These are phyloP conservation scores for Oenanthe javanica DNA, from an alignment of 140 eudicot genomes.

Conservation along the genomic window DNA sequence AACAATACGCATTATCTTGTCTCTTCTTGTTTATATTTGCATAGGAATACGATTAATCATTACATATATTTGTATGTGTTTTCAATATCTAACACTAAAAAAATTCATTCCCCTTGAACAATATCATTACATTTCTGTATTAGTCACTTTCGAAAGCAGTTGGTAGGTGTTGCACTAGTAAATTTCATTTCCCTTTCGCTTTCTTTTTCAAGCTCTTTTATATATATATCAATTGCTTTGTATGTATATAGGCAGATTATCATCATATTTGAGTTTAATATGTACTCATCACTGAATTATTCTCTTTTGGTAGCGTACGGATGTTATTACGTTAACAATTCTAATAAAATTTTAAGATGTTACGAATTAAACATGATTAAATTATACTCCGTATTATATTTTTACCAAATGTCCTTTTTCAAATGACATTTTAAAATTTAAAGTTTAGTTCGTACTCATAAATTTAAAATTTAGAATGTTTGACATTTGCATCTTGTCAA, in stretches of 20 bases:
- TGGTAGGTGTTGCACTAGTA: slow-evolving; percentile 5
- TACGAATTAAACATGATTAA: too few relatives aligned
- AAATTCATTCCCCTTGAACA: slow-evolving; percentile 7
- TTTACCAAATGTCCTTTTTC: too few relatives aligned
- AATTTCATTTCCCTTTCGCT: slow-evolving; percentile 6
- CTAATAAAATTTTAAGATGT: too few relatives aligned
- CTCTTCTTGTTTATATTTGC: slow-evolving; percentile 6
- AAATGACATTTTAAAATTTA: too few relatives aligned
- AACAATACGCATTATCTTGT: slow-evolving; percentile 4
- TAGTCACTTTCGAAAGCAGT: not conserved
- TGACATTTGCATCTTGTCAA: not conserved
- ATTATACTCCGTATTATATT: too few relatives aligned
- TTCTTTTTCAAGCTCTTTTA: not conserved
- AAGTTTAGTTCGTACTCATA: too few relatives aligned
- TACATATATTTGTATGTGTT: not conserved
- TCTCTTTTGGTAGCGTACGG: not conserved
- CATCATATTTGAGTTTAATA: not conserved
- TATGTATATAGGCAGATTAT: not conserved
- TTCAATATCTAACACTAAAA: not conserved
- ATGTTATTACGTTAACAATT: too few relatives aligned
- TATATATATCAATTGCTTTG: not conserved
- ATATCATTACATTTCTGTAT: not conserved
- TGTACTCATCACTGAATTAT: too few relatives aligned
- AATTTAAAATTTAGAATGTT: not conserved
- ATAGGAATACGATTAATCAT: not conserved